These are phyloP conservation scores for Hypoxylon sp. DNA, from an alignment of 2,329 filamentous ascomycete species.

Conservation along the genomic window DNA sequence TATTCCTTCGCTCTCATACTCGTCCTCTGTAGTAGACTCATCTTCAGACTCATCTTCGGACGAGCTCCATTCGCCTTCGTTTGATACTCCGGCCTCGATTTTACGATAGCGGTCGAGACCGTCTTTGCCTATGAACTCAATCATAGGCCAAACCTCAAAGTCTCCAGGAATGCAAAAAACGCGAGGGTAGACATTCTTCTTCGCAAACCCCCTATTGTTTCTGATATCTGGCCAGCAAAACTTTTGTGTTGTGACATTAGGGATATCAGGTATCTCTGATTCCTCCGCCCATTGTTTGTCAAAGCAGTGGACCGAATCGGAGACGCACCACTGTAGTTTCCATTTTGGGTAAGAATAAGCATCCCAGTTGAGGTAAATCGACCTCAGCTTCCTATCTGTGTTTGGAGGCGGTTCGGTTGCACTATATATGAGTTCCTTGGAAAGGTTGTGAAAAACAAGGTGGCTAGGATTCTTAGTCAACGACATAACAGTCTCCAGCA, in stretches of 20 bases:
- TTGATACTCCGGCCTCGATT: constrained; percentile 16
- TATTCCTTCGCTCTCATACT: constrained; percentile 49
- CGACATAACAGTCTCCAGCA: not conserved
- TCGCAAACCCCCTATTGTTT: constrained; percentile 23
- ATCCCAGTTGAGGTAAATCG: constrained; percentile 39
- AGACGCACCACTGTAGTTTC: constrained; percentile 49
- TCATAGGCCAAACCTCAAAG: constrained; percentile 37
- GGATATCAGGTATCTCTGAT: constrained; percentile 24
- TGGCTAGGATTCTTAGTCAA: constrained; percentile 32
- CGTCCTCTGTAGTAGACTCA: constrained; percentile 42
- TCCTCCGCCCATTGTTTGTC: constrained; percentile 36
- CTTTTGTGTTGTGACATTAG: constrained; percentile 42
- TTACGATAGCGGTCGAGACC: constrained; percentile 32
- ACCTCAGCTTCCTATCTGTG: constrained; percentile 24
- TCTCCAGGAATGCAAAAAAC: not conserved
- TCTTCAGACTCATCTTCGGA: constrained; percentile 20
- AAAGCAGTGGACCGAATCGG: constrained; percentile 45
- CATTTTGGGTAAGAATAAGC: not conserved
- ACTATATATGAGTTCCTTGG: not conserved
- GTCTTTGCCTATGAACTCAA: constrained; percentile 31
- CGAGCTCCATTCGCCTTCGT: constrained; percentile 21
- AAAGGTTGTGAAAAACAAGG: constrained; percentile 42
- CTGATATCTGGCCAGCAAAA: constrained; percentile 54
- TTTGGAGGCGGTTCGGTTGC: not conserved
- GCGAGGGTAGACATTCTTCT: not conserved